phyloP scores from a whole-genome alignment of 2,329 filamentous ascomycete species.

The Monosporascus ibericus region DNA sequence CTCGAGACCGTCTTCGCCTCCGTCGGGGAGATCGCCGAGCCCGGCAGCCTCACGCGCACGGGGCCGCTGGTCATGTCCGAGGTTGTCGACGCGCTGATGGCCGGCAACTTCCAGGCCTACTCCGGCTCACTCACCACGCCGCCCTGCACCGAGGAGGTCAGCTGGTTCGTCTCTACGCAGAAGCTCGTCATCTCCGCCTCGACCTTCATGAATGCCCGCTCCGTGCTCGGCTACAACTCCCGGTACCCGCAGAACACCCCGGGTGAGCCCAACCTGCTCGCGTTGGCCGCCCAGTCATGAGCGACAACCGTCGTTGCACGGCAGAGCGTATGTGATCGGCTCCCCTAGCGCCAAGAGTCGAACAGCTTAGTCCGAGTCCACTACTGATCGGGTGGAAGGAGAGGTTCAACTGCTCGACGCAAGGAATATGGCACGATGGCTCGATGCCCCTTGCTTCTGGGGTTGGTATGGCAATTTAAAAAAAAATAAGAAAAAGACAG shows the following conservation, averaged over 20 bases:
- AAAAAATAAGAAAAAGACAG: too few relatives aligned
- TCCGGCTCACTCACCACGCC: slow-evolving; percentile 43
- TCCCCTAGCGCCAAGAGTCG: too few relatives aligned
- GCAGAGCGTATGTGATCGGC: too few relatives aligned
- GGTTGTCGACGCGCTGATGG: slow-evolving; percentile 30
- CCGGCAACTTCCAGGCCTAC: slow-evolving; percentile 36
- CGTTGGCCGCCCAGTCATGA: not conserved
- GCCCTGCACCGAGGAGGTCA: slow-evolving; percentile 41
- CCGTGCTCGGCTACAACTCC: slow-evolving; percentile 42
- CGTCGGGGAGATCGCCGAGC: slow-evolving; percentile 33
- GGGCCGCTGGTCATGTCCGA: slow-evolving; percentile 38
- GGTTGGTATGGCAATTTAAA: too few relatives aligned
- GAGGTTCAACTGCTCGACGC: too few relatives aligned
- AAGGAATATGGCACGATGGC: too few relatives aligned
- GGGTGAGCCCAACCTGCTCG: slow-evolving; percentile 32
- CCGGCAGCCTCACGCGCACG: slow-evolving; percentile 35
- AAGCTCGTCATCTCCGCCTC: slow-evolving; percentile 30
- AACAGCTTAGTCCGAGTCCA: too few relatives aligned
- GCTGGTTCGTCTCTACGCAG: slow-evolving; percentile 41
- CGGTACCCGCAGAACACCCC: slow-evolving; percentile 38
- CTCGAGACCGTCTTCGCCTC: slow-evolving; percentile 41
- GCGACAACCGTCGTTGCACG: not conserved
- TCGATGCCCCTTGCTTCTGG: too few relatives aligned
- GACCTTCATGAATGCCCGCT: slow-evolving; percentile 33
- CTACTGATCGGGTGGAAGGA: too few relatives aligned